Base-by-base conservation (phyloP, 2,329 filamentous ascomycete genomes). In the Pestalotiopsis sp. region DNA sequence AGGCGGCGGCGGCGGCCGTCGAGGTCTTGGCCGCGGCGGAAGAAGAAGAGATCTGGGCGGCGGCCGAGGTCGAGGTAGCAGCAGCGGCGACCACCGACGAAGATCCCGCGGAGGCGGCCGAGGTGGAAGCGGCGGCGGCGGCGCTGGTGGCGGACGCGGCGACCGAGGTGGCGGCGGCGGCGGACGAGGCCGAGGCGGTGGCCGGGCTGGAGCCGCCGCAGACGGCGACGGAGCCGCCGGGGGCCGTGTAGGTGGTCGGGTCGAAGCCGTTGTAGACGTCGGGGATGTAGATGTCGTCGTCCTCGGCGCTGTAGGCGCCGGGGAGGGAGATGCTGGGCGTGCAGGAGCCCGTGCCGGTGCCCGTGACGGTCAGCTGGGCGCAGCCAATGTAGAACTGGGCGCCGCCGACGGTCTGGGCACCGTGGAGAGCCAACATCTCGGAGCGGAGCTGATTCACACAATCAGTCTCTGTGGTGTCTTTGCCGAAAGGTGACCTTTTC, bases 331-430 rank as follows among this genome's bases (percentile, higher is more conserved):
- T 78, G 17, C 70, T 73, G 13, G 78, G 78, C 49, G 71, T 73
- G 70, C 78, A 79, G 60, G 64, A 68, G 36, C 71, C 72, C 3
- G 72, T 67, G 39, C 75, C 77, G 0, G 73, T 69, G n/a, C 76
- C 77, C 0, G 76, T 76, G 60, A 79, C 76, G 52, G 74, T 75
- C 49, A 79, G 71, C 38, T 79, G 76, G 11, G 71, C 72, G 64
- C 77, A 79, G n/a, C 78, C 77, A 36, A 79, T 79, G 45, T 79
- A 79, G 62, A 79, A 79, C 69, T 78, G 78, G 9, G 76, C 76
- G 13, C 75, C 76, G 1, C 72, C 76, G 39, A 75, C 49, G 3
- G 70, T 73, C 62, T 76, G 73, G 7, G 77, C 68, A 9, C 69
- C 76, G 64, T 79, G 78, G 5, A 79, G 74, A 31, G 77, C 77